A percentile compares a stretch with the other conserved stretches of the same genome.
Conservation (phyloP, 2,329 filamentous ascomycete species). For the Dryadomyces quercivorus region DNA sequence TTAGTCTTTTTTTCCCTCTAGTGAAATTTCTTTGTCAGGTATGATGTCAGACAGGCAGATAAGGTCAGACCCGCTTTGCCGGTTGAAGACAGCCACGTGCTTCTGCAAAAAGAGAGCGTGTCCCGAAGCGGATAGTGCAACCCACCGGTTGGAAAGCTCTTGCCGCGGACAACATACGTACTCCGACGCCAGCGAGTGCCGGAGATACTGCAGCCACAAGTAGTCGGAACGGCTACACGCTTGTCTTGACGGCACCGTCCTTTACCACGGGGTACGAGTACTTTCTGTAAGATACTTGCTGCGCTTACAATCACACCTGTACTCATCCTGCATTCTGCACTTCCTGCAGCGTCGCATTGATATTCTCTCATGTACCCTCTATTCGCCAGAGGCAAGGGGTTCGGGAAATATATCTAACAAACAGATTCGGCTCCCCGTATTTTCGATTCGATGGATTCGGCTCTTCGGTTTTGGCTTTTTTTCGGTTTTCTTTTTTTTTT, state of each 20-base stretch:
- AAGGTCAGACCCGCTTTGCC: background rate
- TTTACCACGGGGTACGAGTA: no score
- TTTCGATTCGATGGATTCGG: background rate
- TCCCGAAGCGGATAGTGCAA: background rate
- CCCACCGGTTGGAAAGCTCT: background rate
- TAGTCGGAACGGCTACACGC: no score
- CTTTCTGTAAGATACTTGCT: no score
- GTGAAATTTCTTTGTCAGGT: no score
- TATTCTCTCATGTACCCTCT: no score
- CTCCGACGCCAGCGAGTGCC: no score
- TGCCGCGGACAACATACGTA: background rate
- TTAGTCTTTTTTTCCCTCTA: no score
- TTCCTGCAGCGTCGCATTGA: no score
- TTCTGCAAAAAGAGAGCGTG: background rate
- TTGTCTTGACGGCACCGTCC: background rate
- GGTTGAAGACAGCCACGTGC: constrained; percentile 1
- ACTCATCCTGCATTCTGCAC: background rate
- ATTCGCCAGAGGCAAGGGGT: background rate
- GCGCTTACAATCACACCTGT: background rate
- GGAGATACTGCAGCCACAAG: no score
- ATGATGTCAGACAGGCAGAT: background rate
- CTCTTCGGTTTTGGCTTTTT: no score
- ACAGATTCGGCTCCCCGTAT: background rate
- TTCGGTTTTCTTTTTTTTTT: background rate
- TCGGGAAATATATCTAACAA: background rate